Percentiles rank a stretch among this genome's conserved stretches.
Evolutionary conservation across 495 filamentous ascomycete genomes (phyloP).

Genomic region (Podospora didyma): DNA sequence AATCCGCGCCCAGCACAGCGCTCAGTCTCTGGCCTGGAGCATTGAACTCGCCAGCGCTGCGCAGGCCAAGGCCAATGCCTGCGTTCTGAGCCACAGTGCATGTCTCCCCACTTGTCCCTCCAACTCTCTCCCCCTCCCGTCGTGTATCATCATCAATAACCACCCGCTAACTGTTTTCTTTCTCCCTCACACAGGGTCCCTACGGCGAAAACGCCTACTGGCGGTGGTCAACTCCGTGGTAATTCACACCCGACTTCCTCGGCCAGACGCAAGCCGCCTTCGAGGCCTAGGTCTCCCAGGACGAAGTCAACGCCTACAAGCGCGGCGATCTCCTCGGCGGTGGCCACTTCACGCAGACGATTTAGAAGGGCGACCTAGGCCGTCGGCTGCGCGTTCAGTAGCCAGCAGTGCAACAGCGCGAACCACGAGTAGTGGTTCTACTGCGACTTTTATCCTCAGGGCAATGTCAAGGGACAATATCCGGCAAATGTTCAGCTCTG

Average conservation of each 20-base stretch:
- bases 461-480: conserved; percentile 13
- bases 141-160: background rate
- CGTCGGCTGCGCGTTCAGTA: conserved; percentile 21
- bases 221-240: conserved; percentile 7
- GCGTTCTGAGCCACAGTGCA: conserved; percentile 17
- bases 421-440: conserved; percentile 23
- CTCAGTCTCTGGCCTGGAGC: conserved; percentile 6
- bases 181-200: conserved; percentile 11
- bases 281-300: conserved; percentile 6
- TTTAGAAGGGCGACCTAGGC: conserved; percentile 18
- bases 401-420: conserved; percentile 12
- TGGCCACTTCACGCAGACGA: conserved; percentile 21
- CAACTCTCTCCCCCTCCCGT: background rate
- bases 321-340: conserved; percentile 10
- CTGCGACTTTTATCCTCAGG: conserved; percentile 17
- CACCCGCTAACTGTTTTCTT: background rate
- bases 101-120: too few relatives aligned
- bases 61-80: conserved; percentile 17
- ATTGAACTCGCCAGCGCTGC: conserved; percentile 6
- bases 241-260: conserved; percentile 8
- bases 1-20: conserved; percentile 10
- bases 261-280: conserved; percentile 7
- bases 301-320: conserved; percentile 15
- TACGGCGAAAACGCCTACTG: conserved; percentile 24
- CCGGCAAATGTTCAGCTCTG: conserved; percentile 11